phyloP scores from a whole-genome alignment of 164 flowering plant species.

The Cinnamomum chago region DNA sequence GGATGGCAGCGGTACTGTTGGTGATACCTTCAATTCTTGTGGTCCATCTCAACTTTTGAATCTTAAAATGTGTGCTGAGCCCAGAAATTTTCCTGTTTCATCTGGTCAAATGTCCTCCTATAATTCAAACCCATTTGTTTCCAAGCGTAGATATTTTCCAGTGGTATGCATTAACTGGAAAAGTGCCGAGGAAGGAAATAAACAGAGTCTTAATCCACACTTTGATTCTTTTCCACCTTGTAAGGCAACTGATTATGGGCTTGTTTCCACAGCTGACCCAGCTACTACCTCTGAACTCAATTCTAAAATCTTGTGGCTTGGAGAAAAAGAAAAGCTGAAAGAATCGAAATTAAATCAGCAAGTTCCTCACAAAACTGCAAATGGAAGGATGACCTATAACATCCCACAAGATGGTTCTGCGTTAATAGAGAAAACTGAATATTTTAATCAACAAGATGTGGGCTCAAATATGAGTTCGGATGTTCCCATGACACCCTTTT shows the following conservation, averaged over 20 bases:
- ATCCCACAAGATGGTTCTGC: neutral
- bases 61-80: neutral
- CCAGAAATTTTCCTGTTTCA: conserved; percentile 7
- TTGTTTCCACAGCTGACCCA: neutral
- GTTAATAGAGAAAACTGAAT: neutral
- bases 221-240: neutral
- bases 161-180: neutral
- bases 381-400: neutral
- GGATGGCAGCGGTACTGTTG: neutral
- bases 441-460: neutral
- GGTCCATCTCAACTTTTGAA: neutral
- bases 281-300: neutral
- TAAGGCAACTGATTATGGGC: neutral
- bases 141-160: neutral
- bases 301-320: neutral
- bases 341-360: neutral
- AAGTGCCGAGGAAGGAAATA: neutral
- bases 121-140: neutral
- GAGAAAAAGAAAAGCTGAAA: conserved; percentile 5
- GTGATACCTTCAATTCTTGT: neutral
- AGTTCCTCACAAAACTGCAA: neutral
- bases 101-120: conserved; percentile 1
- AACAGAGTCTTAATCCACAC: neutral
- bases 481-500: neutral
- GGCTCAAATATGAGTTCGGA: neutral